A percentile compares a stretch with the other conserved stretches of the same genome.
Conservation (phyloP, 257 asterid genomes). For the Avicennia marina region DNA sequence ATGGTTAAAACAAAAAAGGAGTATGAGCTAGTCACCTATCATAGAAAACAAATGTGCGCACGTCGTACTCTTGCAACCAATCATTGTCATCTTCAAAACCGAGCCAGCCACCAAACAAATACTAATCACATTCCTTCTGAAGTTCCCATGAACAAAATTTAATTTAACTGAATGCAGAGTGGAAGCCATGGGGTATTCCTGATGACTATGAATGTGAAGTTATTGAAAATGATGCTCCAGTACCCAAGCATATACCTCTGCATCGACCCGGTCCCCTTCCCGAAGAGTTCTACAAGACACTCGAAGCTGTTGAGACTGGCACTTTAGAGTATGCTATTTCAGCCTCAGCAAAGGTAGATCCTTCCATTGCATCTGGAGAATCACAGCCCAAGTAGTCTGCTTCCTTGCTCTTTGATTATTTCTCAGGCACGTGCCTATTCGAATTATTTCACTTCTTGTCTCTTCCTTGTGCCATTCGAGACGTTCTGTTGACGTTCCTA, state of each 20-base stretch:
- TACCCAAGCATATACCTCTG: conserved; percentile 85
- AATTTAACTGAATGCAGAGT: conserved; percentile 41
- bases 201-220: conserved; percentile 93
- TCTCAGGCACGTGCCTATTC: too few species aligned
- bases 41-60: too few species aligned
- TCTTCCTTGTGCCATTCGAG: neutral
- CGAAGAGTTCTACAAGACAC: conserved; percentile 74
- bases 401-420: neutral
- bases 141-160: too few species aligned
- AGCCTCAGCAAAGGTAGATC: conserved; percentile 44
- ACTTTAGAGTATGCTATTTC: conserved; percentile 49
- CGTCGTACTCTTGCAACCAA: too few species aligned
- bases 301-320: conserved; percentile 51
- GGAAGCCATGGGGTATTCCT: conserved; percentile 94
- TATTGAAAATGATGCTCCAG: conserved; percentile 92
- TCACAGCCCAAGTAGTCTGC: conserved; percentile 35
- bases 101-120: too few species aligned
- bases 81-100: too few species aligned
- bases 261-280: conserved; percentile 99
- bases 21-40: too few species aligned
- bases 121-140: too few species aligned
- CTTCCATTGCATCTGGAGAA: conserved; percentile 37
- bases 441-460: too few species aligned
- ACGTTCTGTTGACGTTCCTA: neutral
- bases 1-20: too few species aligned